Base-by-base conservation (phyloP, 2,329 filamentous ascomycete genomes). In the Cylindrodendrum hubeiense region DNA sequence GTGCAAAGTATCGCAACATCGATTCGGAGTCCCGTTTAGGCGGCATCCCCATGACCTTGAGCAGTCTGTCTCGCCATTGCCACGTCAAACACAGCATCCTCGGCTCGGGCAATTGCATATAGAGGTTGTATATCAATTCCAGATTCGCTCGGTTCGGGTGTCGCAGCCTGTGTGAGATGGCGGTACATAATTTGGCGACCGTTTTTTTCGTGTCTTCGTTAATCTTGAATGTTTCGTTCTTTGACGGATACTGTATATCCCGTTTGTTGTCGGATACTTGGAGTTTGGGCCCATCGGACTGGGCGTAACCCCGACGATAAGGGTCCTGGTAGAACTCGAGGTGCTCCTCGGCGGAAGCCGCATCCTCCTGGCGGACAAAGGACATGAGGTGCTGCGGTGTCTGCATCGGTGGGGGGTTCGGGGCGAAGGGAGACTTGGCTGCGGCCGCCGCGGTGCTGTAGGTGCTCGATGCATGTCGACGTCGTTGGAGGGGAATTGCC, bases 1-100 rank as follows among this genome's bases (percentile, higher is more conserved):
- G 83, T 5, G 90, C 89, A 67, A 98, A 91, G 79, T 95, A 98
- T 59, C 93, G 91, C 72, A 93, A 83, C 91, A 94, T 97, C 50
- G 89, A 86, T 67, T 80, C 83, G 17, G 86, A 78, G 53, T 86
- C 81, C 62, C 88, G 86, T 41, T 85, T 84, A 53, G 87, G 83
- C 9, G 89, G 87, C 49, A 87, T 86, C 21, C 91, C 90, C 67
- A 97, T 87, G 44, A 90, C 87, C 59, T 87, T 88, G 56, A 97
- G 82, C 21, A 97, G 82, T 8, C 83, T 79, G 57, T 90, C 89
- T 19, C 94, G 87, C 51, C 89, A 80, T 13, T 78, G 75, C 65
- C 82, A 80, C 9, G 81, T 80, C 3, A 90, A 75, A 55, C 85
- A 79, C 4, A 84, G 74, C 80, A 87, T 85, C 41, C 86, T 82